These are phyloP conservation scores for Samsoniella hepiali DNA, from an alignment of 2,329 filamentous ascomycete species.

Conservation along the genomic window DNA sequence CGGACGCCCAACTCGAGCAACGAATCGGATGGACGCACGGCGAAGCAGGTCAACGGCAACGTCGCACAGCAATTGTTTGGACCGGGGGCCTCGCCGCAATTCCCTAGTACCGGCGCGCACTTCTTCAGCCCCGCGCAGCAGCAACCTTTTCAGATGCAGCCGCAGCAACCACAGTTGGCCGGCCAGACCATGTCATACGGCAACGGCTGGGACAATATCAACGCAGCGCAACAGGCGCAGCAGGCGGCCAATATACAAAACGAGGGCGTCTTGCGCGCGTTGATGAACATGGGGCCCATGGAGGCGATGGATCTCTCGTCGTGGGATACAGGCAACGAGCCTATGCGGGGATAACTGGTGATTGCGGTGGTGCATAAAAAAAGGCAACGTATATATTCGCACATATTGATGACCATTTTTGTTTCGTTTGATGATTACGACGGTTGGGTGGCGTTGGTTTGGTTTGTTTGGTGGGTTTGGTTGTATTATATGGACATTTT, in stretches of 20 bases:
- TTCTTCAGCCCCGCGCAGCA: conserved; percentile 10
- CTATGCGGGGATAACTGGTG: conserved; percentile 12
- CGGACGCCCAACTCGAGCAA: conserved; percentile 58
- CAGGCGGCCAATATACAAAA: conserved; percentile 33
- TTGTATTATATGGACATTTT: background rate
- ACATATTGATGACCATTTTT: background rate
- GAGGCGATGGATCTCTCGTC: conserved; percentile 55
- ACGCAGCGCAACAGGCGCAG: conserved; percentile 20
- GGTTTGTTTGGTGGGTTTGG: background rate
- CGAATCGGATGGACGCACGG: conserved; percentile 23
- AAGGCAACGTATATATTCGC: background rate
- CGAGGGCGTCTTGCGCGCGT: conserved; percentile 54
- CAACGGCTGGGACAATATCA: conserved; percentile 43
- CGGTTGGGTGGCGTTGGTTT: conserved; percentile 5
- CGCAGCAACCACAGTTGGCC: conserved; percentile 2
- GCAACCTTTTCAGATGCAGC: conserved; percentile 5
- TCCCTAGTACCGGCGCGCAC: conserved; percentile 2
- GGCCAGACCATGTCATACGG: conserved; percentile 21
- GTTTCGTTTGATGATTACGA: conserved; percentile 3
- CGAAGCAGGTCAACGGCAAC: background rate
- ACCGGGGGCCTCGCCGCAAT: conserved; percentile 8
- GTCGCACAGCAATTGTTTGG: background rate
- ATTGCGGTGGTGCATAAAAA: background rate
- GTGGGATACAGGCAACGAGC: conserved; percentile 38
- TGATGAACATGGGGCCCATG: conserved; percentile 59